Percentiles rank a stretch among this genome's conserved stretches.
Conservation (phyloP, 805 yeast species). For the Nakazawaea pomicola region DNA sequence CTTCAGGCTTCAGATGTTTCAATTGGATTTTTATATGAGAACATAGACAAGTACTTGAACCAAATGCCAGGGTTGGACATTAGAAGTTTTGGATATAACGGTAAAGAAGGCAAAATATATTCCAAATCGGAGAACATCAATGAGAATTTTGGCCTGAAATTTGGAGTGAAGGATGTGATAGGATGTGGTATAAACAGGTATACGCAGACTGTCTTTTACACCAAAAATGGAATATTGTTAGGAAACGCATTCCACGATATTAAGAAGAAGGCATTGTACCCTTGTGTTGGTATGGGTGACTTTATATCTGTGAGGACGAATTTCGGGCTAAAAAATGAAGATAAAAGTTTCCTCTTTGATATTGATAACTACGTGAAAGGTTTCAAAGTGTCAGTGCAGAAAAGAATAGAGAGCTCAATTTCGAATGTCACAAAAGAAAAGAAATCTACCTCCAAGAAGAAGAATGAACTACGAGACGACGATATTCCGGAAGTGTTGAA, state of each 20-base stretch:
- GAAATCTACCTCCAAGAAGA: not conserved
- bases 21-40: slow-evolving; percentile 39
- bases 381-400: slow-evolving; percentile 26
- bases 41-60: slow-evolving; percentile 17
- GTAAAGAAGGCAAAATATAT: slow-evolving; percentile 42
- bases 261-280: slow-evolving; percentile 36
- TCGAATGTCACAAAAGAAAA: slow-evolving; percentile 10
- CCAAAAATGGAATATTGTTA: slow-evolving; percentile 71
- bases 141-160: slow-evolving; percentile 37
- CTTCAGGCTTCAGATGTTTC: slow-evolving; percentile 35
- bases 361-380: slow-evolving; percentile 40
- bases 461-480: slow-evolving; percentile 12
- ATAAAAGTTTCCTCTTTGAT: slow-evolving; percentile 38
- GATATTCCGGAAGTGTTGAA: slow-evolving; percentile 25
- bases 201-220: slow-evolving; percentile 60
- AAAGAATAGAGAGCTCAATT: slow-evolving; percentile 16
- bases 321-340: slow-evolving; percentile 39
- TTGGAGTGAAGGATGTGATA: slow-evolving; percentile 56
- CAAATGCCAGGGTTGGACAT: slow-evolving; percentile 44
- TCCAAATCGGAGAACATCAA: slow-evolving; percentile 32
- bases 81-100: slow-evolving; percentile 48
- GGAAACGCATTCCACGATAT: slow-evolving; percentile 51
- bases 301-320: slow-evolving; percentile 44
- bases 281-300: slow-evolving; percentile 40
- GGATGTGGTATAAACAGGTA: slow-evolving; percentile 82